Evolutionary conservation across 257 asterid species (phyloP).

Genomic region (Gynochthodes officinalis): DNA sequence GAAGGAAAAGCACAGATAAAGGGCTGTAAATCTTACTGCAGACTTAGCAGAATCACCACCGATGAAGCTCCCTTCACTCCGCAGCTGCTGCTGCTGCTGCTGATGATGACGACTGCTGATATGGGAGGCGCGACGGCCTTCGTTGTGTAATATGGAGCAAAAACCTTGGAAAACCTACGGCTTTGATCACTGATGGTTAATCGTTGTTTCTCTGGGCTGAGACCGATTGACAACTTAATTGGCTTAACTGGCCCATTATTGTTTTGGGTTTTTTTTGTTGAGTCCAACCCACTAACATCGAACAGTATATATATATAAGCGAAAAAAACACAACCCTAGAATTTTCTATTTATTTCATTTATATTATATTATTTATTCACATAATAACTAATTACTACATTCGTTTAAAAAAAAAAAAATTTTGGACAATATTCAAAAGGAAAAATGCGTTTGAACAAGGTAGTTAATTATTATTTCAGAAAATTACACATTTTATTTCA

Average conservation of each 20-base stretch:
- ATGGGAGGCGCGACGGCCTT: too few relatives aligned
- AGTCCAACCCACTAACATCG: too few relatives aligned
- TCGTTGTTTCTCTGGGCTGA: neutral
- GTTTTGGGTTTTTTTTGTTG: neutral
- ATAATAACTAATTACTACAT: too few relatives aligned
- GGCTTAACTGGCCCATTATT: neutral
- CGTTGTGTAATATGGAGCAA: neutral
- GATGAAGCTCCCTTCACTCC: neutral
- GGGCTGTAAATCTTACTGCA: neutral
- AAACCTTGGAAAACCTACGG: constrained; percentile 3
- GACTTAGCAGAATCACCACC: neutral
- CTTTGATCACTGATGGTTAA: neutral
- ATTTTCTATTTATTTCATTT: too few relatives aligned
- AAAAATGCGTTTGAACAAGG: too few relatives aligned
- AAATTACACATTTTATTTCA: too few relatives aligned
- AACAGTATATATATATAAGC: too few relatives aligned
- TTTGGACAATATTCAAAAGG: too few relatives aligned
- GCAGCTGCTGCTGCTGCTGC: neutral
- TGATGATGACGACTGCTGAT: neutral
- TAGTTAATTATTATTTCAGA: too few relatives aligned
- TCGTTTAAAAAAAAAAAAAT: too few relatives aligned
- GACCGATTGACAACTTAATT: neutral
- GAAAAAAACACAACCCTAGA: too few relatives aligned
- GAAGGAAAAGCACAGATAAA: neutral
- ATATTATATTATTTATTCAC: too few relatives aligned